Conservation (phyloP, 768 basidiomycete species). For the Podaxis carcinomalis region DNA sequence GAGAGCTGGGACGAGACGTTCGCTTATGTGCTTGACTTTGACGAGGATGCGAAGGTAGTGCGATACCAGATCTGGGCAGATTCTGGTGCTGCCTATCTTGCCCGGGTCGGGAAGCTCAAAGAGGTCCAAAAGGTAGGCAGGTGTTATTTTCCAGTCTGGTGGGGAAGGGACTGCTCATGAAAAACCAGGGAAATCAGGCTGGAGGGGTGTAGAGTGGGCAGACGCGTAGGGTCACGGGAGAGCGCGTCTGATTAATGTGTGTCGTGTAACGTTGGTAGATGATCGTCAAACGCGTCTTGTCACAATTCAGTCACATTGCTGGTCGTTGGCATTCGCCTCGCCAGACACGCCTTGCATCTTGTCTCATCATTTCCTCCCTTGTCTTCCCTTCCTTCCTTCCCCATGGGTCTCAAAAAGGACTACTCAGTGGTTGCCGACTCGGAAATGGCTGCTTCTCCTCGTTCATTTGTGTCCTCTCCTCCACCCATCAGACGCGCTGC, state of each 20-base stretch:
- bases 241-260: conserved; percentile 6
- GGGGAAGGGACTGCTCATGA: background rate
- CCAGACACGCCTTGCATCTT: background rate
- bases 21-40: conserved; percentile 56
- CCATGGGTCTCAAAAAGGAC: conserved; percentile 32
- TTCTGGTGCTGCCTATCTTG: conserved; percentile 60
- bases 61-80: conserved; percentile 69
- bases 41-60: conserved; percentile 48
- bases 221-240: conserved; percentile 8
- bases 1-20: conserved; percentile 64
- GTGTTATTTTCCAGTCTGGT: too few relatives aligned
- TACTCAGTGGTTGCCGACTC: conserved; percentile 35
- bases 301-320: conserved; percentile 2
- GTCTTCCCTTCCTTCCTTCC: background rate
- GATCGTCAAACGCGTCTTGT: conserved; percentile 7
- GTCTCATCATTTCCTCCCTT: conserved; percentile 9
- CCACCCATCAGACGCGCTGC: conserved; percentile 31
- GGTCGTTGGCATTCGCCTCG: background rate
- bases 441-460: conserved; percentile 29
- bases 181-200: background rate
- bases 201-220: background rate
- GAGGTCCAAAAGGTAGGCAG: conserved; percentile 14
- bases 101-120: conserved; percentile 43
- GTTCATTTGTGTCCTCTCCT: conserved; percentile 14
- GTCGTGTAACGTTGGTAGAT: background rate